These are phyloP conservation scores for Chloris gayana DNA, from an alignment of 176 grass and related monocot genomes.

Conservation along the genomic window DNA sequence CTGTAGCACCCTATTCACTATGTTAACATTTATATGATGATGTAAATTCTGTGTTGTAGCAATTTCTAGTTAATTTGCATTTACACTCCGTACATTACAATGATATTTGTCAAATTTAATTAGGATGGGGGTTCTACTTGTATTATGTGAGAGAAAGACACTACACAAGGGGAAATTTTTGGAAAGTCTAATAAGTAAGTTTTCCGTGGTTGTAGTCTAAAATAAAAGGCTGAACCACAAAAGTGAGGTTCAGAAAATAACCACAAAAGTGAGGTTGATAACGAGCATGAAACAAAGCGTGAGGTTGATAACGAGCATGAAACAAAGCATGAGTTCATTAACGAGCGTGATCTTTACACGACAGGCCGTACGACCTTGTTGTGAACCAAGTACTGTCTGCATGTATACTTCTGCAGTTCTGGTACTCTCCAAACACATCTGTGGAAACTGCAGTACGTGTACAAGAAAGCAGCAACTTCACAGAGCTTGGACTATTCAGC, in stretches of 20 bases:
- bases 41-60: too few relatives aligned
- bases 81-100: too few relatives aligned
- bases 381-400: slow-evolving; percentile 5
- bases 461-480: not conserved
- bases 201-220: not conserved
- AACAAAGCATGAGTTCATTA: not conserved
- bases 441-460: not conserved
- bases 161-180: not conserved
- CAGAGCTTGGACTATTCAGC: slow-evolving; percentile 10
- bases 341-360: not conserved
- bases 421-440: not conserved
- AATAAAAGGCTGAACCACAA: too few relatives aligned
- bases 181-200: not conserved
- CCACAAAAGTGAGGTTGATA: too few relatives aligned
- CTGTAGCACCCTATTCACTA: too few relatives aligned
- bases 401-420: not conserved
- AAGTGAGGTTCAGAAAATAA: too few relatives aligned
- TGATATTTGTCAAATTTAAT: too few relatives aligned
- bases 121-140: too few relatives aligned
- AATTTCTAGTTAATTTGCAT: too few relatives aligned
- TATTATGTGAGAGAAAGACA: not conserved
- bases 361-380: not conserved
- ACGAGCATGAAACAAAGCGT: too few relatives aligned
- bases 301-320: not conserved
- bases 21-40: too few relatives aligned